These are phyloP conservation scores for Byssoonygena ceratinophila DNA, from an alignment of 2,329 filamentous ascomycete species.

Conservation along the genomic window DNA sequence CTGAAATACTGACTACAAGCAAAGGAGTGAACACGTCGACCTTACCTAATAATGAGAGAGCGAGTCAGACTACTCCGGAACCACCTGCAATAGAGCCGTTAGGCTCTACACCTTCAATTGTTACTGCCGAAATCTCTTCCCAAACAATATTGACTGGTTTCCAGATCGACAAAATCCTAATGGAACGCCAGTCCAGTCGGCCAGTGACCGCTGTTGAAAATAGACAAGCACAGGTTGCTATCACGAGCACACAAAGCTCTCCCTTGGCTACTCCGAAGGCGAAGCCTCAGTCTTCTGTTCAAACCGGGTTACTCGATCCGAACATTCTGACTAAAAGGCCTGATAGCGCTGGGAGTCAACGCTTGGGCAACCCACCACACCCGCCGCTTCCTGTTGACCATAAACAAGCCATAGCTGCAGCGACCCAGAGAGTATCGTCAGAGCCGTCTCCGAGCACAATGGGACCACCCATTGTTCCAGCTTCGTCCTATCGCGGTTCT, in stretches of 20 bases:
- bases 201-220: slow-evolving; percentile 28
- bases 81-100: background rate
- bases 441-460: slow-evolving; percentile 46
- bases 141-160: slow-evolving; percentile 78
- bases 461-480: slow-evolving; percentile 75
- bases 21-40: background rate
- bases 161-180: slow-evolving; percentile 66
- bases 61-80: background rate
- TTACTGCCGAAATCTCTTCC: slow-evolving; percentile 58
- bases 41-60: background rate
- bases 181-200: slow-evolving; percentile 32
- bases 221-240: slow-evolving; percentile 20
- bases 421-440: slow-evolving; percentile 48
- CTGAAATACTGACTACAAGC: background rate
- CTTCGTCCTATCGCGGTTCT: slow-evolving; percentile 56
- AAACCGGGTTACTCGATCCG: slow-evolving; percentile 27
- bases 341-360: slow-evolving; percentile 61
- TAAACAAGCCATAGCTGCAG: slow-evolving; percentile 72
- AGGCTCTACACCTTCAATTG: slow-evolving; percentile 22
- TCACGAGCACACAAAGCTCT: slow-evolving; percentile 18
- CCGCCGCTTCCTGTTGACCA: slow-evolving; percentile 77
- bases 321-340: slow-evolving; percentile 45
- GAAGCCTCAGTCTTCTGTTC: slow-evolving; percentile 22
- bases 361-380: slow-evolving; percentile 40
- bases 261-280: slow-evolving; percentile 32